Evolutionary conservation across 2,329 filamentous ascomycete species (phyloP).

Genomic region (Stemphylium vesicarium): DNA sequence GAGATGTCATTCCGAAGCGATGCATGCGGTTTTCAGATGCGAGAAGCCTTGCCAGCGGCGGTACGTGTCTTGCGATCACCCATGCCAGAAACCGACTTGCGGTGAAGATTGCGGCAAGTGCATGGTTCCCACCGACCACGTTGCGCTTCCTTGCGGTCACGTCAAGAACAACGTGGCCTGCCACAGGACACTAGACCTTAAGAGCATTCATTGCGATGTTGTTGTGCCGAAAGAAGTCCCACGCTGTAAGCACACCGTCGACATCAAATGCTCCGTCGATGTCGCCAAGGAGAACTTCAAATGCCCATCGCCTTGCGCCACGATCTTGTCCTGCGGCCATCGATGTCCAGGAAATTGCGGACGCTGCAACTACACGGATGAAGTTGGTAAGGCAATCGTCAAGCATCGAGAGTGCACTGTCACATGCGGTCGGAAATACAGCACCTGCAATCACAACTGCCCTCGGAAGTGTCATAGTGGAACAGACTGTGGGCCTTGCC

Average conservation of each 20-base stretch:
- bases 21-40: constrained; percentile 38
- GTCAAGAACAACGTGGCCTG: constrained; percentile 20
- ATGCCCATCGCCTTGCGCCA: constrained; percentile 59
- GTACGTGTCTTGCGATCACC: constrained; percentile 33
- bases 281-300: constrained; percentile 50
- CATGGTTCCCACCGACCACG: constrained; percentile 20
- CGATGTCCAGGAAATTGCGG: constrained; percentile 58
- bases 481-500: constrained; percentile 33
- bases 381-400: constrained; percentile 17
- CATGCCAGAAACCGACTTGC: constrained; percentile 37
- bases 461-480: constrained; percentile 32
- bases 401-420: constrained; percentile 29
- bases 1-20: constrained; percentile 39
- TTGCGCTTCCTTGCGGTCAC: constrained; percentile 41
- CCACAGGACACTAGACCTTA: constrained; percentile 9
- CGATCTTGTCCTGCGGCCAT: constrained; percentile 64
- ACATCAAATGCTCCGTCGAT: constrained; percentile 58
- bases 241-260: constrained; percentile 62
- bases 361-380: constrained; percentile 54
- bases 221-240: constrained; percentile 58
- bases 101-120: constrained; percentile 39
- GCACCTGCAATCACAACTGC: constrained; percentile 42
- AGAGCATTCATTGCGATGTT: constrained; percentile 57
- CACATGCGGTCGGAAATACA: constrained; percentile 33
- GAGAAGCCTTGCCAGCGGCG: constrained; percentile 33